Base-by-base conservation (phyloP, 1,139 yeast species). In the Hansenula lynferdii region DNA sequence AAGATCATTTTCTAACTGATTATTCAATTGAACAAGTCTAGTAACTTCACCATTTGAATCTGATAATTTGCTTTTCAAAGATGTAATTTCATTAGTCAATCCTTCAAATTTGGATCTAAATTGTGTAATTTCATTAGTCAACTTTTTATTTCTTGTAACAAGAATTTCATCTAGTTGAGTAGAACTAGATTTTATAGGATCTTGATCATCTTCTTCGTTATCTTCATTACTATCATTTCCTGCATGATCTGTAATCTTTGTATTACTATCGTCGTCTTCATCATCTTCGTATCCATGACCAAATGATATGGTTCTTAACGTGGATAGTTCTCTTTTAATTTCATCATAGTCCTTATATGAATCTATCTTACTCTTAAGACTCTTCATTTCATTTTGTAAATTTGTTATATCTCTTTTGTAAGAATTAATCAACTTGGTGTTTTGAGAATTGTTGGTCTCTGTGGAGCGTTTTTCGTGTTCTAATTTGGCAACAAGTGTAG, bases 231-330 rank as follows among this genome's bases (percentile, higher is more conserved):
- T 58, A n/a, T 47, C 52, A 25, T 56, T 63, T 29, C 56, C 64
- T 26, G 62, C 64, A n/a, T 60, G 61, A 20, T 69, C 92, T 17
- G n/a, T n/a, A n/a, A n/a, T n/a, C n/a, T n/a, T n/a, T n/a, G n/a
- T n/a, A n/a, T n/a, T n/a, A n/a, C n/a, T n/a, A n/a, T n/a, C n/a
- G n/a, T 60, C 61, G 34, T 57, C 64, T 8, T 49, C 85, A n/a
- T 56, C 58, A 15, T 47, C 51, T 24, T 57, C 64, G 28, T 56
- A 63, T 27, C 61, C 61, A 32, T 57, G 61, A 18, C 70, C 92
- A 62, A 85, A 84, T 54, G 85, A 89, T 30, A 86, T 80, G 46
- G 80, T 80, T 54, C 85, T 80, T 44, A 90, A 60, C 21, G 87
- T 74, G 17, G 71, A 74, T 43, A 89, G 65, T 54, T 89, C 96